These are phyloP conservation scores for Cardiospermum halicacabum DNA, from an alignment of 345 rosid genomes.

Conservation along the genomic window DNA sequence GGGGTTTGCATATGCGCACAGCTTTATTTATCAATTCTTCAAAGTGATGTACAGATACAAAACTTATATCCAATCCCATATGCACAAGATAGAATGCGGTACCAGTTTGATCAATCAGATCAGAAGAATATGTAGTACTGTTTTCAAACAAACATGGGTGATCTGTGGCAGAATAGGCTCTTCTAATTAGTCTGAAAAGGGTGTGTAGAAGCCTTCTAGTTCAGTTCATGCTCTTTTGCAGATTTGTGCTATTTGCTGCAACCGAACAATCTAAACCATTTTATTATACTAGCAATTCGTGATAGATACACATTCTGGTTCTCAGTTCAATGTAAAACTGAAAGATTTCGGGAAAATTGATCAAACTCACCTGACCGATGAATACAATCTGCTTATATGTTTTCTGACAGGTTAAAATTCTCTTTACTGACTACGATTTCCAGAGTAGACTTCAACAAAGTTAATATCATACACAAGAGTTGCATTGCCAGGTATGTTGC, in stretches of 20 bases:
- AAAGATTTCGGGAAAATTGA: not conserved
- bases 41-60: not conserved
- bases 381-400: not conserved
- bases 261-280: too few species aligned
- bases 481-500: conserved; percentile 93
- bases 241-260: conserved; percentile 4
- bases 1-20: not conserved
- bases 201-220: not conserved
- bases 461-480: conserved; percentile 84
- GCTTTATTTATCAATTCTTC: not conserved
- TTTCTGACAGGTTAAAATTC: not conserved
- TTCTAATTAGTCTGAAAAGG: not conserved
- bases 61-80: conserved; percentile 5
- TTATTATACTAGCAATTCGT: too few species aligned
- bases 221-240: conserved; percentile 11
- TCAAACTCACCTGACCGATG: conserved; percentile 18
- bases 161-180: not conserved
- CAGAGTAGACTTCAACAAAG: conserved; percentile 65
- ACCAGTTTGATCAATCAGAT: not conserved
- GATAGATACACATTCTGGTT: too few species aligned
- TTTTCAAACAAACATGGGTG: conserved; percentile 3
- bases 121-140: not conserved
- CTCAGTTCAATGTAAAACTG: not conserved
- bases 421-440: conserved; percentile 63
- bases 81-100: not conserved